Evolutionary conservation across 257 asterid genomes (phyloP), one percentile per base, ranked within the genome.

Genomic region (Leptodermis oblonga): DNA sequence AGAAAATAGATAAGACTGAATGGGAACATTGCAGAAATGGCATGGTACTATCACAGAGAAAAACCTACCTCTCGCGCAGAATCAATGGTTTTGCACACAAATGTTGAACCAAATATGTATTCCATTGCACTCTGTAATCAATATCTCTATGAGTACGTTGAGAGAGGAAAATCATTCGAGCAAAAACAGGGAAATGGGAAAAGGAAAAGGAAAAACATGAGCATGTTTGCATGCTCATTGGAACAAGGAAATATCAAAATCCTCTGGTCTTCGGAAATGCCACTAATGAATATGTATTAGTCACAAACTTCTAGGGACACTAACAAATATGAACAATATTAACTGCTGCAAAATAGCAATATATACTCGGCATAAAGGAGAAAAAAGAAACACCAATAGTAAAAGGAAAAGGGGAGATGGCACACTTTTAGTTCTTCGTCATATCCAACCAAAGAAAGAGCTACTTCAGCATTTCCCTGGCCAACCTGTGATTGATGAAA

Each of bases 71-170:
- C 93, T 75, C 74, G 81, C 52, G 97, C 99, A 60, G 87, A 92
- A 78, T 89, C 93, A 62, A 28, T 73, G 55, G 97, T 89, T 82
- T 84, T 91, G 90, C 99, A 94, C 75, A 94, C 92, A 82, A 94
- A 94, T 53, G 95, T 94, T 70, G 99, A 87, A 71, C 99, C 99
- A 79, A 94, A 91, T 65, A 91, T 95, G 55, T 83, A 91, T 73
- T 89, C 99, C 96, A 94, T 94, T 52, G 97, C 97, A 77, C 76
- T 81, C 97, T 94, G 97, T 89, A 82, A 68, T 53, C 71, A 67
- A 49, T 33, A 33, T 33, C 60, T 20, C 31, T 33, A 67, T 49
- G 49, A 49, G 49, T 67, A 54, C 22, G 15, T 30, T 9, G 46
- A 48, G 31, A 48, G 46, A 23, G 10, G 31, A 15, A 18, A 49